phyloP scores from a whole-genome alignment of 352 stramenopile species.

The Phytopythium ostracodes region DNA sequence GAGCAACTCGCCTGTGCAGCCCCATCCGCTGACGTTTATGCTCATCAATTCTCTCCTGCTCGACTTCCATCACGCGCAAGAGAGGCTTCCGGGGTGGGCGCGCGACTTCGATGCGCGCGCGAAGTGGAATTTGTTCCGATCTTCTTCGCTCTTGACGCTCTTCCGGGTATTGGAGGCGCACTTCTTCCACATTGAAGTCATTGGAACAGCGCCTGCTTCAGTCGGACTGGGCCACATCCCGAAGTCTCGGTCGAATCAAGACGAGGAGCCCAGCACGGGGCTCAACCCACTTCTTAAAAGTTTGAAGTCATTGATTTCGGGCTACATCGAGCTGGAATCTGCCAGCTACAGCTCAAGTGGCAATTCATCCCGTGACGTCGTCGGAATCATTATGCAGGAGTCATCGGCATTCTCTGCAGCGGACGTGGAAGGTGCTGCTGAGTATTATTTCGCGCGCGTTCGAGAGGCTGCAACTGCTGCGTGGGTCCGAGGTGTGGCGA shows the following conservation, averaged over 20 bases:
- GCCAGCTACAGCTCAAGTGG: slow-evolving; percentile 7
- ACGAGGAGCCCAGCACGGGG: slow-evolving; percentile 15
- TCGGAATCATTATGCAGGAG: slow-evolving; percentile 34
- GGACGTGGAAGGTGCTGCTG: slow-evolving; percentile 39
- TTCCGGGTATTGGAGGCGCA: slow-evolving; percentile 75
- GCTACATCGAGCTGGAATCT: slow-evolving; percentile 35
- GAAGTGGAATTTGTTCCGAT: slow-evolving; percentile 64
- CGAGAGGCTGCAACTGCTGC: slow-evolving; percentile 63
- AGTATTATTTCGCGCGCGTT: slow-evolving; percentile 49
- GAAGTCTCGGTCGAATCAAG: slow-evolving; percentile 11
- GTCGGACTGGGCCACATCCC: slow-evolving; percentile 77
- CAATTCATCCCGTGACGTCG: slow-evolving; percentile 22
- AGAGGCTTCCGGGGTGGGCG: slow-evolving; percentile 13
- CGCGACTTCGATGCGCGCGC: slow-evolving; percentile 19
- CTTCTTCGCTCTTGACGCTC: slow-evolving; percentile 55
- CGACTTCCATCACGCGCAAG: slow-evolving; percentile 32
- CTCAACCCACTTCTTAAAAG: slow-evolving; percentile 67
- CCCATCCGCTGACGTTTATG: slow-evolving; percentile 86
- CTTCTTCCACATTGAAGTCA: slow-evolving; percentile 84
- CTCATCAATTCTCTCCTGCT: slow-evolving; percentile 79
- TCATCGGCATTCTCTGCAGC: slow-evolving; percentile 19
- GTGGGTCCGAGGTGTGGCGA: slow-evolving; percentile 65
- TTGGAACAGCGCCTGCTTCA: slow-evolving; percentile 69
- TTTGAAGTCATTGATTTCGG: slow-evolving; percentile 59
- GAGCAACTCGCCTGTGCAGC: slow-evolving; percentile 60